These are phyloP conservation scores for Trypanosomatidae sp. DNA, from an alignment of 208 protist genomes.

Conservation along the genomic window DNA sequence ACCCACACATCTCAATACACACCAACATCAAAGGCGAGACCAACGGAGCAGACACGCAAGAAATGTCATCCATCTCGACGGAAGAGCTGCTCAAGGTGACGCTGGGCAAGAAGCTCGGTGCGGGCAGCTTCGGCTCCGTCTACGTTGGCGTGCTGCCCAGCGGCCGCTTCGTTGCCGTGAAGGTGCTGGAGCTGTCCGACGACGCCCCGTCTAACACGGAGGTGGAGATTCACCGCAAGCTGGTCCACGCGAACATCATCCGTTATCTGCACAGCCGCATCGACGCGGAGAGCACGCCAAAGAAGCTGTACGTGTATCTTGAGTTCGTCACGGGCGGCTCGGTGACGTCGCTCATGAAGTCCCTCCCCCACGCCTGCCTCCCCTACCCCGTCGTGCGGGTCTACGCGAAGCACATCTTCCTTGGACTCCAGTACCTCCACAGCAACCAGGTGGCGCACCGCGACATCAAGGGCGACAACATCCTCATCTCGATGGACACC, in stretches of 20 bases:
- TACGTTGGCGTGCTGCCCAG: slow-evolving; percentile 87
- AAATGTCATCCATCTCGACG: slow-evolving; percentile 48
- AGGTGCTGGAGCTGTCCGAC: slow-evolving; percentile 84
- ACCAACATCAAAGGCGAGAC: too few species aligned
- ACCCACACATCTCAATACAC: too few species aligned
- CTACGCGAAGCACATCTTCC: slow-evolving; percentile 89
- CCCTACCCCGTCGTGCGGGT: slow-evolving; percentile 78
- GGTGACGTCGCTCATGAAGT: slow-evolving; percentile 89
- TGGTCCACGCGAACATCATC: slow-evolving; percentile 93
- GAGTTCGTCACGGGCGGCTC: slow-evolving; percentile 93
- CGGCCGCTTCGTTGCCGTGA: slow-evolving; percentile 89
- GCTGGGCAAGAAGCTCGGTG: slow-evolving; percentile 89
- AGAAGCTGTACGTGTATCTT: slow-evolving; percentile 89
- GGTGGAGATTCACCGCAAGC: slow-evolving; percentile 88
- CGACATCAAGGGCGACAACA: slow-evolving; percentile 92
- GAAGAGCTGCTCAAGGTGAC: slow-evolving; percentile 78
- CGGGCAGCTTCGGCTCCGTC: slow-evolving; percentile 88
- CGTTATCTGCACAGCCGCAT: slow-evolving; percentile 87
- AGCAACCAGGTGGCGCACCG: slow-evolving; percentile 89
- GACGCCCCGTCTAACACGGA: slow-evolving; percentile 84
- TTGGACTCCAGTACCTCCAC: slow-evolving; percentile 88
- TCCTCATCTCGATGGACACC: slow-evolving; percentile 93
- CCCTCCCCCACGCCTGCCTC: too few species aligned
- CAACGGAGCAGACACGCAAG: not conserved
- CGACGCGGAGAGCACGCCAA: slow-evolving; percentile 77